A percentile compares a stretch with the other conserved stretches of the same genome.
Evolutionary conservation across 2,329 filamentous ascomycete genomes (phyloP).

Genomic region (Malbranchea cinnamomea): DNA sequence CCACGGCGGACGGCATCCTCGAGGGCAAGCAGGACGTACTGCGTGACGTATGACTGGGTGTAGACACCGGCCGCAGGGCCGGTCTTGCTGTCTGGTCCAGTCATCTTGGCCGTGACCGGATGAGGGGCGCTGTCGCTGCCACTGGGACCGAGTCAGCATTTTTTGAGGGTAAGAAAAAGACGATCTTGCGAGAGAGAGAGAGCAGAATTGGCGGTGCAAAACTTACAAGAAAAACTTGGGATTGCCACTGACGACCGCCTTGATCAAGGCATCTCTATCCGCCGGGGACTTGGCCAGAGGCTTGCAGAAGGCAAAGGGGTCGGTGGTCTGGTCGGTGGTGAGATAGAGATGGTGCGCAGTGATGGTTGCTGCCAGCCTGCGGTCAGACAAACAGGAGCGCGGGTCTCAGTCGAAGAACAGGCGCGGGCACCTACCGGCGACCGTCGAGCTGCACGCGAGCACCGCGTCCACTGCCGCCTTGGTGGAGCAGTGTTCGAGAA

Average conservation of each 20-base stretch:
- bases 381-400: slow-evolving; percentile 21
- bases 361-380: slow-evolving; percentile 40
- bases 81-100: slow-evolving; percentile 26
- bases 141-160: too few relatives aligned
- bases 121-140: slow-evolving; percentile 58
- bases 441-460: slow-evolving; percentile 57
- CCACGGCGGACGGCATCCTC: slow-evolving; percentile 40
- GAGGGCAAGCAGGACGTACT: slow-evolving; percentile 44
- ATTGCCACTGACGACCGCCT: slow-evolving; percentile 38
- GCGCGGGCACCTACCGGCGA: slow-evolving; percentile 34
- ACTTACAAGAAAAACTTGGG: slow-evolving; percentile 45
- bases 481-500: slow-evolving; percentile 79
- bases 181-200: neutral
- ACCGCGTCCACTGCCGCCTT: slow-evolving; percentile 68
- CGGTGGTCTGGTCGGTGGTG: slow-evolving; percentile 56
- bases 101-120: slow-evolving; percentile 40
- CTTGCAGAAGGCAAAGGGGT: slow-evolving; percentile 69
- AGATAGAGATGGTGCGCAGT: slow-evolving; percentile 78
- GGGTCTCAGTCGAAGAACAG: slow-evolving; percentile 8
- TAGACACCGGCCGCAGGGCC: slow-evolving; percentile 42
- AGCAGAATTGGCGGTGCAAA: neutral
- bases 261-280: slow-evolving; percentile 57
- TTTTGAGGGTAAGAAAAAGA: too few relatives aligned
- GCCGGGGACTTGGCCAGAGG: slow-evolving; percentile 57
- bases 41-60: slow-evolving; percentile 45